A percentile compares a stretch with the other conserved stretches of the same genome.
phyloP scores from a whole-genome alignment of 208 protist genomes.

The Leishmania amazonensis region DNA sequence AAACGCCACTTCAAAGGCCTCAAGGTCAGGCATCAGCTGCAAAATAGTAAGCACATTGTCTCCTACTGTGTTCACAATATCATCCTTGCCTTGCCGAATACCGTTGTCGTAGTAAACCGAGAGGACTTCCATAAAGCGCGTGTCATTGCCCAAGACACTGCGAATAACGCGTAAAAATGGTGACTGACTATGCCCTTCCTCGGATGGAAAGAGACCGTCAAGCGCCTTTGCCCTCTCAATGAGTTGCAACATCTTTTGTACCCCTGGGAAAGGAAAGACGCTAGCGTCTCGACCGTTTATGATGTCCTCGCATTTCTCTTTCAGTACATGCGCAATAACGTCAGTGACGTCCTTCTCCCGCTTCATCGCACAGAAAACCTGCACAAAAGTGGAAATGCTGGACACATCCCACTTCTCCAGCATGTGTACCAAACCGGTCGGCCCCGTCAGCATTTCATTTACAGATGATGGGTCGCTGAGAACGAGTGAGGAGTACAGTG shows the following conservation, averaged over 20 bases:
- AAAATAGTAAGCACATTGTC: slow-evolving; percentile 51
- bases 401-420: slow-evolving; percentile 26
- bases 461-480: slow-evolving; percentile 18
- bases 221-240: slow-evolving; percentile 27
- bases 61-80: slow-evolving; percentile 25
- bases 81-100: slow-evolving; percentile 32
- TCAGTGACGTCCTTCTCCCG: slow-evolving; percentile 31
- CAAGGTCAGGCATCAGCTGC: slow-evolving; percentile 57
- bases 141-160: slow-evolving; percentile 40
- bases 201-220: slow-evolving; percentile 16
- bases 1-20: slow-evolving; percentile 69
- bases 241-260: slow-evolving; percentile 31
- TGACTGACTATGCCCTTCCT: slow-evolving; percentile 14
- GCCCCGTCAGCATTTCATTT: slow-evolving; percentile 25
- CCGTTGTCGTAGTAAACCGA: slow-evolving; percentile 61
- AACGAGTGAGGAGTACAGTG: slow-evolving; percentile 26
- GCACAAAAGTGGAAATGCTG: slow-evolving; percentile 20
- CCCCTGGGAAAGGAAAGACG: slow-evolving; percentile 17
- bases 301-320: slow-evolving; percentile 19
- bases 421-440: slow-evolving; percentile 17
- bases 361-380: slow-evolving; percentile 27
- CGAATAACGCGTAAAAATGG: slow-evolving; percentile 35
- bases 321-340: slow-evolving; percentile 22
- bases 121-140: slow-evolving; percentile 53
- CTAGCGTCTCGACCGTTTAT: slow-evolving; percentile 5